These are phyloP conservation scores for Gnetum montanum DNA, from an alignment of 75 land plant genomes.

Conservation along the genomic window DNA sequence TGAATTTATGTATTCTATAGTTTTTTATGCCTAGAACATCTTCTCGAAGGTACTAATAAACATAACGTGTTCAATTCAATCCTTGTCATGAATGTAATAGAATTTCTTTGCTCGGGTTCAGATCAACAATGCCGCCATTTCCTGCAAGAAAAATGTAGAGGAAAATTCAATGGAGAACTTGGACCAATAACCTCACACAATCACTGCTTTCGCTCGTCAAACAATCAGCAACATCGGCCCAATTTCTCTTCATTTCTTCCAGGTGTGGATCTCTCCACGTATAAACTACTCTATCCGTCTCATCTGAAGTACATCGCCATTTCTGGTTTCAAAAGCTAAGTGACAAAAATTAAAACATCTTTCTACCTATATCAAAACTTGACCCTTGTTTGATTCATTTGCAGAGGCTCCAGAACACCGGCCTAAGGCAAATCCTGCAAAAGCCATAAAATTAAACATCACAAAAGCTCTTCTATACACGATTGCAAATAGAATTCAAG, in stretches of 20 bases:
- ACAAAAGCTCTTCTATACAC: slow-evolving; percentile 33
- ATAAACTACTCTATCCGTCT: too few species aligned
- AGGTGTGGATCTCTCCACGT: slow-evolving; percentile 51
- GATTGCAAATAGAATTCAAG: slow-evolving; percentile 42
- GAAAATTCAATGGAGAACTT: slow-evolving; percentile 45
- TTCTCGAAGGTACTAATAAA: too few species aligned
- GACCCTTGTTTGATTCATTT: background rate
- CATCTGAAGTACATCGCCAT: too few species aligned
- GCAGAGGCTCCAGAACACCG: slow-evolving; percentile 52
- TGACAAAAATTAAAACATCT: background rate
- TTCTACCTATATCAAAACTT: background rate
- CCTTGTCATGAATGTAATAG: too few species aligned
- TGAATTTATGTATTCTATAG: too few species aligned
- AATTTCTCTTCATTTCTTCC: slow-evolving; percentile 68
- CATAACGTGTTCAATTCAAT: too few species aligned
- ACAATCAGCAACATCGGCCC: slow-evolving; percentile 13
- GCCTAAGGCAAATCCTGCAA: slow-evolving; percentile 19
- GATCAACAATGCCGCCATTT: slow-evolving; percentile 76
- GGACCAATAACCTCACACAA: slow-evolving; percentile 41
- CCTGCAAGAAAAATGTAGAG: slow-evolving; percentile 21
- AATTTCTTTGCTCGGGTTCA: slow-evolving; percentile 20
- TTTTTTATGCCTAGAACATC: too few species aligned
- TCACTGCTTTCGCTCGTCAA: slow-evolving; percentile 57
- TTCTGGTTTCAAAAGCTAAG: too few species aligned
- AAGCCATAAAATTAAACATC: slow-evolving; percentile 32